These are phyloP conservation scores for Pseudoturritis turrita DNA, from an alignment of 345 rosid species.

Conservation along the genomic window DNA sequence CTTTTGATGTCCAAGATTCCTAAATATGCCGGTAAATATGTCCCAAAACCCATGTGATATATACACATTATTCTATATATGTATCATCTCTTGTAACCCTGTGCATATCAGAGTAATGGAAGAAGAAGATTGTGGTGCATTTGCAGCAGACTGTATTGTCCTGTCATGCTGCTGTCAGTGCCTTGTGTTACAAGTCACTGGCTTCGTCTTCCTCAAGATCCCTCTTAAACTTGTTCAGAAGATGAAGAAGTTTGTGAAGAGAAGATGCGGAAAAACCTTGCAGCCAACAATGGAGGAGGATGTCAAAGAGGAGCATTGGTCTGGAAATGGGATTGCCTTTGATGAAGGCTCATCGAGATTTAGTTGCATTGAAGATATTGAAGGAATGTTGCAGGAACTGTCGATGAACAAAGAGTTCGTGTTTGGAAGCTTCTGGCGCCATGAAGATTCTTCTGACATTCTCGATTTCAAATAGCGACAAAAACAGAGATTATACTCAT, in stretches of 20 bases:
- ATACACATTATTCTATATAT: neutral
- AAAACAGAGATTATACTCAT: neutral
- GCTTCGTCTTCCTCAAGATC: slow-evolving; percentile 48
- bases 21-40: slow-evolving; percentile 23
- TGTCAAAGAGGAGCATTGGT: slow-evolving; percentile 12
- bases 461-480: neutral
- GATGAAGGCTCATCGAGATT: slow-evolving; percentile 7
- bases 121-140: slow-evolving; percentile 62
- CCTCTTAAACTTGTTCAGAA: slow-evolving; percentile 49
- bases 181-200: slow-evolving; percentile 53
- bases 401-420: slow-evolving; percentile 53
- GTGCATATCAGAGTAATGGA: slow-evolving; percentile 24
- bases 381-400: slow-evolving; percentile 50
- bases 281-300: slow-evolving; percentile 12
- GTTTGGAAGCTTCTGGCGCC: slow-evolving; percentile 91
- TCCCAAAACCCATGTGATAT: slow-evolving; percentile 25
- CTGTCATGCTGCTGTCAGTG: slow-evolving; percentile 81
- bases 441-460: slow-evolving; percentile 21
- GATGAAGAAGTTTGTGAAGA: slow-evolving; percentile 46
- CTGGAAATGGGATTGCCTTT: neutral
- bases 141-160: slow-evolving; percentile 74
- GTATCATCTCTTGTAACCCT: neutral
- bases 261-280: slow-evolving; percentile 7
- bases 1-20: slow-evolving; percentile 42
- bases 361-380: slow-evolving; percentile 49